Evolutionary conservation across 2,329 filamentous ascomycete species (phyloP), one percentile per base, ranked within the genome.

Genomic region (Paraphoma sp.): DNA sequence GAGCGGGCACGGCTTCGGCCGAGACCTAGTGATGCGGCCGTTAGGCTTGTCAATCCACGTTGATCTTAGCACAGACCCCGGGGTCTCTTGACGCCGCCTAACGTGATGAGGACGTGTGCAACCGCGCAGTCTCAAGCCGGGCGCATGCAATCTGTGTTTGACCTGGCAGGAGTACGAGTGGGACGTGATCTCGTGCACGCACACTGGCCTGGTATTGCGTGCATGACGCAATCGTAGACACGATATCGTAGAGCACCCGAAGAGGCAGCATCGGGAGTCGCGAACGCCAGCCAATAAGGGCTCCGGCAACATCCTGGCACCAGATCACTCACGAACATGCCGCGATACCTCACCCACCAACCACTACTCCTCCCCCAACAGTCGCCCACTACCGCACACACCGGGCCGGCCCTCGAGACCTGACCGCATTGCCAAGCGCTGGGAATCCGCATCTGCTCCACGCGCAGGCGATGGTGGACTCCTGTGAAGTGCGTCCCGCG

Each of bases 401-500:
- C 44, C 36, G 36, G 33, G 44, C 28, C 9, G 33, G 44, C 31
- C 43, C 33, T n/a, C 36, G 10, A 17, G 17, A 38, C 16, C 29
- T 14, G 16, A 51, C 40, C 49, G 17, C 29, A 33, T 48, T 54
- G 51, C 54, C 48, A 49, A 40, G 54, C 50, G 53, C n/a, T 16
- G 45, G 51, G 51, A 53, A 57, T 56, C 47, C 57, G 44, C 50
- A 55, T 18, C 45, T 53, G 51, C 57, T 51, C 51, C 30, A 36
- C 33, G 10, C 14, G 33, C 59, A 54, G 68, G 71, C 67, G 45
- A 76, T 76, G 70, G 63, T 68, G 64, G 50, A 59, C 62, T 59
- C 56, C 18, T 55, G 63, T 64, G 62, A 56, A 48, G 51, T 58
- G 64, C 64, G 65, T 64, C 63, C 51, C 51, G 60, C 48, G 64